These are phyloP conservation scores for Pythium volutum DNA, from an alignment of 352 stramenopile species.

Conservation along the genomic window DNA sequence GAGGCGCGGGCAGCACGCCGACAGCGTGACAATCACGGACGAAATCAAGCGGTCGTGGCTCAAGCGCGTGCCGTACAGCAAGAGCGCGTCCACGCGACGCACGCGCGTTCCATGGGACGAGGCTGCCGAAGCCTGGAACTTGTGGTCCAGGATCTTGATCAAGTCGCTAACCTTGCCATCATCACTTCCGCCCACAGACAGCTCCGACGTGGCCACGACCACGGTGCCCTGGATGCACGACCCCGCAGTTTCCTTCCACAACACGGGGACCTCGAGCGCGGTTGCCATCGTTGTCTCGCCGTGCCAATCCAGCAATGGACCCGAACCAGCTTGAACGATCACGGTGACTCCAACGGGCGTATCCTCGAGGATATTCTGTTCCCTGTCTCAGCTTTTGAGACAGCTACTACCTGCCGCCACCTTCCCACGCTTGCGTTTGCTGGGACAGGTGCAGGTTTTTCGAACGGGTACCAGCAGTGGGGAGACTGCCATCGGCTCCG, in stretches of 20 bases:
- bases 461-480: too few relatives aligned
- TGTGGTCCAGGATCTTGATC: neutral
- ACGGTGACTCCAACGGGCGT: neutral
- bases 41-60: neutral
- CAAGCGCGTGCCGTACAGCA: neutral
- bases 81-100: neutral
- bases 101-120: neutral
- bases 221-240: neutral
- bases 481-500: too few relatives aligned
- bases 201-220: neutral
- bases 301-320: neutral
- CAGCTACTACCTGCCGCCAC: too few relatives aligned
- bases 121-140: neutral
- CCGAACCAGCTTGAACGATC: neutral
- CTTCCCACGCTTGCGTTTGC: too few relatives aligned
- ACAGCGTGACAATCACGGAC: neutral
- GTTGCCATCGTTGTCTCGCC: neutral
- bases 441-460: too few relatives aligned
- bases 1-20: neutral
- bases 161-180: neutral
- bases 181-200: neutral
- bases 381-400: slow-evolving; percentile 1
- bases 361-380: neutral
- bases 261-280: neutral
- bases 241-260: slow-evolving; percentile 2